phyloP scores from a whole-genome alignment of 1,284 basidiomycete species.

The Marasmius tenuissimus region DNA sequence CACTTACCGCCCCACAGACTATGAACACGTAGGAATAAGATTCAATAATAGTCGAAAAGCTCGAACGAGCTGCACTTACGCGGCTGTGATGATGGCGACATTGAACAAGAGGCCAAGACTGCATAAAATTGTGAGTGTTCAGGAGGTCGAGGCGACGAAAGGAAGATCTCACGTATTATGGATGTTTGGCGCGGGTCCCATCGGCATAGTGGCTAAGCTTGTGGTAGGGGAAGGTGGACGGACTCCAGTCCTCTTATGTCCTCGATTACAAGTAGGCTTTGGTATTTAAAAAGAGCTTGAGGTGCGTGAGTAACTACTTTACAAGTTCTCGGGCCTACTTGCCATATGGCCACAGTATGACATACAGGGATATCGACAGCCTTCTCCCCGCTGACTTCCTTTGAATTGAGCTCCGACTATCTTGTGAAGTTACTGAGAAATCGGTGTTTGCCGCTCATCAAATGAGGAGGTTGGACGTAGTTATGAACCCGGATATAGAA shows the following conservation, averaged over 20 bases:
- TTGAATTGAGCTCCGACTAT: no score
- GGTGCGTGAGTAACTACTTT: background rate
- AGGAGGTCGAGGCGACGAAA: background rate
- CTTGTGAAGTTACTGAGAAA: no score
- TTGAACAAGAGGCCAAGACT: constrained; percentile 2
- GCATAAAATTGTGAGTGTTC: background rate
- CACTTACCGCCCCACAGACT: background rate
- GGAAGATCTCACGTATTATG: background rate
- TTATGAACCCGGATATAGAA: no score
- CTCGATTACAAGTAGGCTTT: background rate
- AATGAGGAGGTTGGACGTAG: no score
- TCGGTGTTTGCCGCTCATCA: no score
- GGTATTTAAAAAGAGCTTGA: background rate
- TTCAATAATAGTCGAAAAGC: background rate
- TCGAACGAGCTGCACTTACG: background rate
- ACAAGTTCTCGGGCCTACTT: background rate
- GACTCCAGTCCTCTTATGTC: background rate
- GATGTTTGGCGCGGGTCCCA: background rate
- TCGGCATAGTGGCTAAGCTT: background rate
- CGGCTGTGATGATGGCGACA: constrained; percentile 3
- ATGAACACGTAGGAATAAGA: background rate
- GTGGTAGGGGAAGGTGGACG: background rate
- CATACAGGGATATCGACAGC: background rate
- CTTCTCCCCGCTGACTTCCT: no score
- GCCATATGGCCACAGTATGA: background rate